Evolutionary conservation across 108 stramenopile species (phyloP), one percentile per base, ranked within the genome.

Genomic region (Stephanodiscus triporus): DNA sequence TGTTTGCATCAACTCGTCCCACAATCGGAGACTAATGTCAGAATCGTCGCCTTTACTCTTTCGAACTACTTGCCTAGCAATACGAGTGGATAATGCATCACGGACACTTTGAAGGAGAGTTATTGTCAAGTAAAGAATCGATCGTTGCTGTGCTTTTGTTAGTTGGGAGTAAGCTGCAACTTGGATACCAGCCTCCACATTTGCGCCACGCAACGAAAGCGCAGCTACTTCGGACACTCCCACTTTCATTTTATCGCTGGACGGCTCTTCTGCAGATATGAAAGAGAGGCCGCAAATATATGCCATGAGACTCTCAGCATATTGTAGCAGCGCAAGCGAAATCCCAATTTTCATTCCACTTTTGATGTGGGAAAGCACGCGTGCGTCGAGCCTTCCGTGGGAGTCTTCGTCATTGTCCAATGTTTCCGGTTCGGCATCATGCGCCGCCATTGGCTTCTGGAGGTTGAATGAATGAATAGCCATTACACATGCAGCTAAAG

Each of bases 1-100:
- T 24, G 88, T 66, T 29, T 84, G 70, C 49, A 94, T 80, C 42
- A 90, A 62, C 62, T 91, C 85, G 54, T 94, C 85, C 89, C 92
- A 94, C 16, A 94, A 61, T 22, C 77, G 70, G 26, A 88, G 85
- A 43, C 83, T 86, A 20, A 88, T 45, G 54, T 75, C 76, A 14
- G 80, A 80, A n/a, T 72, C 74, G 16, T 62, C 50, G 3, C 79
- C 81, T 61, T 77, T 70, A 32, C 75, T 71, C 32, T 70, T 81
- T 24, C 82, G 75, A 49, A 86, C 68, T n/a, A 84, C 32, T 70
- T 75, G 73, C 27, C 62, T 80, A 27, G 81, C 72, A 1, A 83
- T 14, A 24, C 64, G 65, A 26, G 72, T 73, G 30, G 70, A 73
- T 11, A 80, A 40, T 9, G 70, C 75, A 50, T 84, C 82, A 27